A percentile compares a stretch with the other conserved stretches of the same genome.
Conservation (phyloP, 2,329 filamentous ascomycete species). For the Alternaria consortialis region DNA sequence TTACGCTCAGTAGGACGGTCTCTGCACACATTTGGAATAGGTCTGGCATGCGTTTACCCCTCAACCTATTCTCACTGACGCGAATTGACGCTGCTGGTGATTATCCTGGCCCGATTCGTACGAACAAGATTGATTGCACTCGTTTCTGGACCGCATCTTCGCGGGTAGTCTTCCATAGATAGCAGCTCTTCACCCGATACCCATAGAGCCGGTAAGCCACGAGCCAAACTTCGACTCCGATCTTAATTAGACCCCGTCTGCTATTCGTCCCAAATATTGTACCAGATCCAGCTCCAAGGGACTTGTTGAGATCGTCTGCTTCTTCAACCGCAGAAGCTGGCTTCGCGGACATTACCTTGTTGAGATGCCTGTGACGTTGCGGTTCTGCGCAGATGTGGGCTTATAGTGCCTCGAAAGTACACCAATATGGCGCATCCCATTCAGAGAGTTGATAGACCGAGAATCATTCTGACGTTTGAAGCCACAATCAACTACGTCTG, state of each 20-base stretch:
- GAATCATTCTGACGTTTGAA: neutral
- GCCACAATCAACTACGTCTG: neutral
- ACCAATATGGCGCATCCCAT: neutral
- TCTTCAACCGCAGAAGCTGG: neutral
- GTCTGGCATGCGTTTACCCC: neutral
- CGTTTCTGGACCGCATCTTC: neutral
- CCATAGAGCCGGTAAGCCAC: conserved; percentile 4
- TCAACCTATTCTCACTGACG: neutral
- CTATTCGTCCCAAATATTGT: neutral
- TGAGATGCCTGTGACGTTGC: neutral
- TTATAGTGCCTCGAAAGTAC: neutral
- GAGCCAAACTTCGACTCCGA: neutral
- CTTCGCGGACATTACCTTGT: neutral
- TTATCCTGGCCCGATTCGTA: neutral
- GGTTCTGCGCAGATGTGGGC: neutral
- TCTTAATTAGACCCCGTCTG: neutral
- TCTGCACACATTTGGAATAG: neutral
- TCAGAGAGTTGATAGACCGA: neutral
- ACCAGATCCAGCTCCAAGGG: neutral
- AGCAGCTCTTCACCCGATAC: neutral
- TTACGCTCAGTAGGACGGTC: neutral
- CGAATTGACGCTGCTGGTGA: neutral
- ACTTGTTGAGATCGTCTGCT: neutral
- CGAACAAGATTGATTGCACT: neutral
- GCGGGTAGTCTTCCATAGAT: neutral